A percentile compares a stretch with the other conserved stretches of the same genome.
Evolutionary conservation across 768 basidiomycete species (phyloP).

Genomic region (Leucogyrophana mollusca): DNA sequence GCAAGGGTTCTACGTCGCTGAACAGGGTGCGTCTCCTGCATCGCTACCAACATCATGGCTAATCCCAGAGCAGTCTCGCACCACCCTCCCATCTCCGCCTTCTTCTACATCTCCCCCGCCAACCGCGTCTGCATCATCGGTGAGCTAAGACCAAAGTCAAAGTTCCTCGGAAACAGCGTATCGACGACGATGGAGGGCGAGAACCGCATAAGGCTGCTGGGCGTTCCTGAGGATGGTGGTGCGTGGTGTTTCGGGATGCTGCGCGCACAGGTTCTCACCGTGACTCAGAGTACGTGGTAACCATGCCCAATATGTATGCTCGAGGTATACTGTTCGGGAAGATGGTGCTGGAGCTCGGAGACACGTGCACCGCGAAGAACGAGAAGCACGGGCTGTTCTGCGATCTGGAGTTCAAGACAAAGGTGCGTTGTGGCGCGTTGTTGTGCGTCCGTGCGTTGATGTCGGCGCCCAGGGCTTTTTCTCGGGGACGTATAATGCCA

Average conservation of each 20-base stretch:
- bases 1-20: conserved; percentile 94
- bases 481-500: conserved; percentile 92
- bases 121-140: conserved; percentile 87
- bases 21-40: conserved; percentile 67
- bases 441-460: not conserved
- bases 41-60: not conserved
- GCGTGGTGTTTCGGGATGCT: conserved; percentile 25
- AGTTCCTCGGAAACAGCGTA: conserved; percentile 95
- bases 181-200: conserved; percentile 97
- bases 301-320: conserved; percentile 99
- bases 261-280: conserved; percentile 4
- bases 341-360: conserved; percentile 96
- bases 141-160: conserved; percentile 92
- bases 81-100: conserved; percentile 93
- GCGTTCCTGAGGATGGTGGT: conserved; percentile 86
- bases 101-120: conserved; percentile 90
- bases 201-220: conserved; percentile 82
- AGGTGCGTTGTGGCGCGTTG: conserved; percentile 46
- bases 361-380: conserved; percentile 82
- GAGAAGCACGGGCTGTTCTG: conserved; percentile 70
- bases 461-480: conserved; percentile 75
- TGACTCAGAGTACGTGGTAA: conserved; percentile 72
- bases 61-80: conserved; percentile 97
- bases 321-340: conserved; percentile 85
- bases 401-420: conserved; percentile 97